Percentiles rank a stretch among this genome's conserved stretches.
phyloP scores from a whole-genome alignment of 495 filamentous ascomycete species.

The Penicillium riverlandense region DNA sequence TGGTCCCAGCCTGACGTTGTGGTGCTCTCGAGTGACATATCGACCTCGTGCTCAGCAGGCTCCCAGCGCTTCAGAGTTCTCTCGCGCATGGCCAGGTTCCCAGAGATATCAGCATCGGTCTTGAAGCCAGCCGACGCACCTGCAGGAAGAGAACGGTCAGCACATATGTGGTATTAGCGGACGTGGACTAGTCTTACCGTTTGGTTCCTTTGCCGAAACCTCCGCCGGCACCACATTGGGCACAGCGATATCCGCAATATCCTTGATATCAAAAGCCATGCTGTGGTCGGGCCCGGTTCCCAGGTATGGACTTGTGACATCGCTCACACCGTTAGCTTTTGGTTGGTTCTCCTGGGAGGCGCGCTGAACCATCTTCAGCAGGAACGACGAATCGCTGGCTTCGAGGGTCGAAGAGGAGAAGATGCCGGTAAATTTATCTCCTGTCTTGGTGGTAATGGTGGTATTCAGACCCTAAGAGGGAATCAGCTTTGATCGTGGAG shows the following conservation, averaged over 20 bases:
- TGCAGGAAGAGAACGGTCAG: slow-evolving; percentile 12
- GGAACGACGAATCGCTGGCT: slow-evolving; percentile 51
- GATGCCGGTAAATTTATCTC: slow-evolving; percentile 67
- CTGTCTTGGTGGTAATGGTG: slow-evolving; percentile 59
- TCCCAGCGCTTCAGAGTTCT: slow-evolving; percentile 81
- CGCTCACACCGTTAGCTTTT: slow-evolving; percentile 50
- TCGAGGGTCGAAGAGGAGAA: slow-evolving; percentile 56
- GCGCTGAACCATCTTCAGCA: slow-evolving; percentile 78
- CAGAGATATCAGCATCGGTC: slow-evolving; percentile 86
- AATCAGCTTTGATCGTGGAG: slow-evolving; percentile 7
- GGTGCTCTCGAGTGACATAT: slow-evolving; percentile 61
- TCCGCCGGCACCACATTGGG: slow-evolving; percentile 46
- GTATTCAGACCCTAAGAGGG: slow-evolving; percentile 56
- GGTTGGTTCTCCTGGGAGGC: slow-evolving; percentile 39
- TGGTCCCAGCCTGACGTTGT: slow-evolving; percentile 72
- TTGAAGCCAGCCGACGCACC: slow-evolving; percentile 57
- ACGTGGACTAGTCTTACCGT: slow-evolving; percentile 48
- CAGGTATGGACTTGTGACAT: slow-evolving; percentile 45
- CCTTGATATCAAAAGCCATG: slow-evolving; percentile 76
- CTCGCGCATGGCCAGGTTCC: slow-evolving; percentile 58
- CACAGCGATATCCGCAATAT: slow-evolving; percentile 61
- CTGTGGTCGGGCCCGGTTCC: slow-evolving; percentile 56
- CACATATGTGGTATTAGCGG: background rate
- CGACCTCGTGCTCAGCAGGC: slow-evolving; percentile 52
- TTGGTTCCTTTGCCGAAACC: slow-evolving; percentile 49